Base-by-base conservation (phyloP, 441 rosid species). In the Codiaeum variegatum region DNA sequence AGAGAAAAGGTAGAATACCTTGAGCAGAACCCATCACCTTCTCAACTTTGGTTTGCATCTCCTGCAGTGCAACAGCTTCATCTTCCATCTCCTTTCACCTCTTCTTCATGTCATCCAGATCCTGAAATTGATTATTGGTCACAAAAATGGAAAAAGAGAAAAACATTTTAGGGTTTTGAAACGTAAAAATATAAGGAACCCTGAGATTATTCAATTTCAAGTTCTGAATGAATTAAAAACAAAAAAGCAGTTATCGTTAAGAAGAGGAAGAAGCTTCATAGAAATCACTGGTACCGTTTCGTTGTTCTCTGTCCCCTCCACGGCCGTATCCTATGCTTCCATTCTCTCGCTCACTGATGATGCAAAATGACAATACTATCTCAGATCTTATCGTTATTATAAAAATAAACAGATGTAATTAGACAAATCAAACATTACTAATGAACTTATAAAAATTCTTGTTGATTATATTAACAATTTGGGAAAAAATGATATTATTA, bases 1-100 rank as follows among this genome's bases (percentile, higher is more conserved):
- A 58, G 1, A 58, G 12, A 59, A 26, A 28, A 28, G 5, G 13
- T 29, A 40, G 52, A 36, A 19, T 13, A 86, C 88, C 88, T 80
- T 78, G 88, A 0, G 62, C 78, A 26, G 85, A 82, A 67, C 78
- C 82, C 88, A 88, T 84, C 66, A 84, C 91, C 70, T 78, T 82
- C 82, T 83, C 84, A 62, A 82, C 87, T 62, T 86, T 84, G 79
- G 88, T 81, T 34, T 84, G 88, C 91, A 88, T 86, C 76, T 86
- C 87, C 29, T 77, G 83, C 11, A 88, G 77, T 71, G 92, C 86
- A 62, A 87, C 84, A 6, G 85, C 85, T 78, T 86, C 87, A 24
- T 86, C 90, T 38, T 88, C 92, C 86, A 88, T 86, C 75, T 86
- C 92, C 81, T 88, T 83, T 66, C 83, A 78, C 49, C 87, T 81